Percentiles rank a stretch among this genome's conserved stretches.
Evolutionary conservation across 352 stramenopile species (phyloP).

Genomic region (Globisporangium recalcitrans): DNA sequence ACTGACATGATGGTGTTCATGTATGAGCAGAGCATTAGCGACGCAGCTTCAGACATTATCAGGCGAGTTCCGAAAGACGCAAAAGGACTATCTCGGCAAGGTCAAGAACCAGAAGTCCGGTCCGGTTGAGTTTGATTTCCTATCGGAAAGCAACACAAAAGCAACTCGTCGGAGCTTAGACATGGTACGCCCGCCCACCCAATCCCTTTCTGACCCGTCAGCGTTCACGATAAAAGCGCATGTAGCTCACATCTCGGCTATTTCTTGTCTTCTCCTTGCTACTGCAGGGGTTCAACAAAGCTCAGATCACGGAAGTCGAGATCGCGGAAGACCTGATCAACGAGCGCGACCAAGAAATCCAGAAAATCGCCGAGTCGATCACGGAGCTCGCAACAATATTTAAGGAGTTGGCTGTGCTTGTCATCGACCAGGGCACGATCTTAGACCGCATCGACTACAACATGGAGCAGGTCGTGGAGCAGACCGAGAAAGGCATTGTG

Average conservation of each 20-base stretch:
- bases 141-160: conserved; percentile 68
- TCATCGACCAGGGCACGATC: conserved; percentile 99
- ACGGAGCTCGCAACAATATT: conserved; percentile 99
- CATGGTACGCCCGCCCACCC: conserved; percentile 26
- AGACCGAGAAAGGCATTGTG: conserved; percentile 97
- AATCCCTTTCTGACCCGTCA: background rate
- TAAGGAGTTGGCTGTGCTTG: conserved; percentile 98
- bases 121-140: conserved; percentile 90
- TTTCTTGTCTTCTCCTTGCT: background rate
- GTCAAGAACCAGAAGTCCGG: conserved; percentile 97
- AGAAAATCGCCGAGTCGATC: conserved; percentile 98
- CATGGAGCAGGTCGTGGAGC: conserved; percentile 99
- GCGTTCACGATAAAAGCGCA: conserved; percentile 10
- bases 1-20: background rate
- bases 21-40: conserved; percentile 73
- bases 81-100: conserved; percentile 97
- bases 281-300: conserved; percentile 88
- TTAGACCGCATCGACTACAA: conserved; percentile 99
- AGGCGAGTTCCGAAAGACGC: conserved; percentile 94
- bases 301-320: conserved; percentile 95
- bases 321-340: conserved; percentile 94
- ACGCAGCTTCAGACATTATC: conserved; percentile 97
- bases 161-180: conserved; percentile 47
- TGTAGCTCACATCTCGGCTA: conserved; percentile 9
- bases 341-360: conserved; percentile 94